Evolutionary conservation across 306 rosid genomes (phyloP), one percentile per base, ranked within the genome.

Genomic region (Lupinus albus): DNA sequence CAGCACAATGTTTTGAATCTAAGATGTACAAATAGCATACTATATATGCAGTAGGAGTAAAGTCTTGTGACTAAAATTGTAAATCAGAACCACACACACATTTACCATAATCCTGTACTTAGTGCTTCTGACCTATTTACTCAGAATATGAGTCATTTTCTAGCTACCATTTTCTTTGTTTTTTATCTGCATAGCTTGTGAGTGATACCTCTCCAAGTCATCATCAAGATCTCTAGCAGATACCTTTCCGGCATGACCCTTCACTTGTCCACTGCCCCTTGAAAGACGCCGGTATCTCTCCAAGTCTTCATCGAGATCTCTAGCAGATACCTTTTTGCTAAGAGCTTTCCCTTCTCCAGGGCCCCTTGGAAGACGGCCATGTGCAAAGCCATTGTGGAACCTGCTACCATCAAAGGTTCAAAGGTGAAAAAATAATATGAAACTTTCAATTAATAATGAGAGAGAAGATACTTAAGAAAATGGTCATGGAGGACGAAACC

Each of bases 201-300:
- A 64, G 62, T 28, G 86, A 79, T 87, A 84, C 50, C 16, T 76
- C 79, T 84, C 93, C 88, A 87, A 72, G 18, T 87, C 93, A 14
- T 84, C 86, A 52, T 87, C 89, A 46, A 87, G 89, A 48, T 84
- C 90, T 61, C 75, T 70, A 8, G 41, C 73, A 20, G 88, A 73
- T 54, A 80, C 11, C 64, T 68, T 76, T 49, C 61, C 59, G 16
- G n/a, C 7, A 33, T 14, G 65, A 60, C 16, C 63, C 39, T 61
- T 71, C 45, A 33, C 33, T 68, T 46, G 72, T 70, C 59, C 16
- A 12, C 17, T 13, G 52, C 72, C 76, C 47, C 61, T 62, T 48
- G 50, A 68, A 72, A 2, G 6, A 33, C 53, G 69, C 28, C 25
- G 60, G 53, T 46, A 18, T 58, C 71, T 45, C 54, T 70, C 92